Conservation (phyloP, 352 stramenopile species). For the Globisporangium acanthophoron region DNA sequence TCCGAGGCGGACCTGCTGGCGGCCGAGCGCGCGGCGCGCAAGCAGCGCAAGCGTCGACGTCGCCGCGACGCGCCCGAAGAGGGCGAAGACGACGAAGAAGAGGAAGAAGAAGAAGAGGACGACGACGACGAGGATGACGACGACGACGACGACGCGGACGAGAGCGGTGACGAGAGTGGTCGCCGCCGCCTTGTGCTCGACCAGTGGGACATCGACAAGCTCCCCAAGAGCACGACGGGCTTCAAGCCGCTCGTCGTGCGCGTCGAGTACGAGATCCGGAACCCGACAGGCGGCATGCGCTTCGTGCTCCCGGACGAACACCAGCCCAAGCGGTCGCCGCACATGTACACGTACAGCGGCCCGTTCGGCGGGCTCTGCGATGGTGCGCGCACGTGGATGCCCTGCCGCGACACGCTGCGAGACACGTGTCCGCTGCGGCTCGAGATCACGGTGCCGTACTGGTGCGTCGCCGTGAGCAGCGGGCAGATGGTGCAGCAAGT, state of each 20-base stretch:
- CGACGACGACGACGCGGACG: slow-evolving; percentile 33
- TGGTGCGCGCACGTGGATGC: slow-evolving; percentile 81
- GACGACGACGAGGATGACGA: slow-evolving; percentile 28
- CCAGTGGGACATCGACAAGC: slow-evolving; percentile 61
- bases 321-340: slow-evolving; percentile 63
- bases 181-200: slow-evolving; percentile 40
- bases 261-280: slow-evolving; percentile 75
- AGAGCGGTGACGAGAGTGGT: slow-evolving; percentile 25
- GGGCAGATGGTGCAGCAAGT: slow-evolving; percentile 83
- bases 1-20: slow-evolving; percentile 18
- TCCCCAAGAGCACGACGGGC: slow-evolving; percentile 60
- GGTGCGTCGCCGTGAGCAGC: slow-evolving; percentile 77
- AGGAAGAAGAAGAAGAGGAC: slow-evolving; percentile 36
- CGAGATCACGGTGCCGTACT: slow-evolving; percentile 75
- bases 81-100: slow-evolving; percentile 15
- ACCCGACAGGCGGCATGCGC: slow-evolving; percentile 56
- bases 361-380: slow-evolving; percentile 79
- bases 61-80: slow-evolving; percentile 1
- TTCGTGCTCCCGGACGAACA: slow-evolving; percentile 71
- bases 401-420: slow-evolving; percentile 65
- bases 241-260: slow-evolving; percentile 67
- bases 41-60: slow-evolving; percentile 12
- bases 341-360: slow-evolving; percentile 86
- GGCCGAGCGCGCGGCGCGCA: slow-evolving; percentile 8
- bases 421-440: slow-evolving; percentile 72